Base-by-base conservation (phyloP, 305 asterid species). In the Ruellia speciosa region DNA sequence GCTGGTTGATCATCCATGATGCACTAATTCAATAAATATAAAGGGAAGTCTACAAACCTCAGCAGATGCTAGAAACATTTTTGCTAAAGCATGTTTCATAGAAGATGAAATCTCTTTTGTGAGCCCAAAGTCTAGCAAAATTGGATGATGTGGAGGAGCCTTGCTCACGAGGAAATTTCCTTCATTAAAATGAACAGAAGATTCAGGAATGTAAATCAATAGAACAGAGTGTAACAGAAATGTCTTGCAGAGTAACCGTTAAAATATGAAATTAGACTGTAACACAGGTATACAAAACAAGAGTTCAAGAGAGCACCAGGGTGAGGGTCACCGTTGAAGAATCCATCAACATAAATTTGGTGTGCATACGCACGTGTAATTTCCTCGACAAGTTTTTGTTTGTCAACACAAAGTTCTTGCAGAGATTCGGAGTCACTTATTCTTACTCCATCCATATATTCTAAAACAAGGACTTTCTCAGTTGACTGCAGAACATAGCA, bases 311-410 rank as follows among this genome's bases (percentile, higher is more conserved):
- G 54, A 14, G 59, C 79, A 92, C 98, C 98, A 64, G 99, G 99
- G 70, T 92, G 99, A 72, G 99, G 99, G 77, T 92, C 99, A 12
- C 99, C 99, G 66, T 92, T 92, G 81, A 92, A 92, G 77, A 92
- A 92, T 41, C 99, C 99, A 82, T 92, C 97, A 70, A 88, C 79
- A 67, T 88, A 92, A 56, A 92, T 92, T 75, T 92, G 99, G 74
- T 92, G 99, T 15, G 95, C 97, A 81, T 86, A 92, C 15, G 99
- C 96, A 2, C 99, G 95, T 15, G 97, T 92, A 71, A 92, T 92
- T 79, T 86, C 97, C 77, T 86, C 95, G 15, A 92, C 94, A 65
- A 92, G 81, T 76, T 79, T 92, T 78, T 88, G 95, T 72, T 84
- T 88, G 81, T 92, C 95, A 47, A 86, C 83, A 57, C 95, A 94